phyloP scores from a whole-genome alignment of 1,284 basidiomycete species.

The Ceratobasidium sp. region DNA sequence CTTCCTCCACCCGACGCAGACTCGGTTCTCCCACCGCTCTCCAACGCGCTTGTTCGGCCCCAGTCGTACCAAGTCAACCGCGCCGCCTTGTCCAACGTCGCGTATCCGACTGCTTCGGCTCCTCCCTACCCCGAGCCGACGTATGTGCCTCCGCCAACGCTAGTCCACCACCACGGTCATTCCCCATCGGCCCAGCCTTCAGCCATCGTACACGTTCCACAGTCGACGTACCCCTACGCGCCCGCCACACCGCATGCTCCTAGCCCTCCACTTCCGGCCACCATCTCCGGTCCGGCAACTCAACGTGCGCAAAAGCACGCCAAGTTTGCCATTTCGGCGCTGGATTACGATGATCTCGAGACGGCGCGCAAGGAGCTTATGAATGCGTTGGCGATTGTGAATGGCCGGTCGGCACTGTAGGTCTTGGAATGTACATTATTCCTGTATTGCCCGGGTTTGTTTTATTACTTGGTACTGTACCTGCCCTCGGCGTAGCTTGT shows the following conservation, averaged over 20 bases:
- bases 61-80: constrained; percentile 21
- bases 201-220: constrained; percentile 28
- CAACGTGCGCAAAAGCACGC: constrained; percentile 77
- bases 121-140: constrained; percentile 34
- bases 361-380: constrained; percentile 81
- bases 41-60: constrained; percentile 25
- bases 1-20: constrained; percentile 32
- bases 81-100: not conserved
- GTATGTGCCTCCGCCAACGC: constrained; percentile 4
- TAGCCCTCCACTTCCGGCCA: constrained; percentile 45
- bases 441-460: not conserved
- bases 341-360: constrained; percentile 91
- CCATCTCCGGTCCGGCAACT: constrained; percentile 24
- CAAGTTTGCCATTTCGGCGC: constrained; percentile 87
- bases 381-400: constrained; percentile 74
- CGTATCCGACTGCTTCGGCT: constrained; percentile 25
- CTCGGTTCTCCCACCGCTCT: constrained; percentile 9
- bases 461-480: not conserved
- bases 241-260: constrained; percentile 29
- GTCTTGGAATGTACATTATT: not conserved
- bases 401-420: constrained; percentile 46
- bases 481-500: not conserved
- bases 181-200: not conserved
- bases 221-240: constrained; percentile 25
- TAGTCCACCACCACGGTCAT: constrained; percentile 3